Evolutionary conservation across 1,284 basidiomycete species (phyloP).

Genomic region (Hemileia vastatrix): DNA sequence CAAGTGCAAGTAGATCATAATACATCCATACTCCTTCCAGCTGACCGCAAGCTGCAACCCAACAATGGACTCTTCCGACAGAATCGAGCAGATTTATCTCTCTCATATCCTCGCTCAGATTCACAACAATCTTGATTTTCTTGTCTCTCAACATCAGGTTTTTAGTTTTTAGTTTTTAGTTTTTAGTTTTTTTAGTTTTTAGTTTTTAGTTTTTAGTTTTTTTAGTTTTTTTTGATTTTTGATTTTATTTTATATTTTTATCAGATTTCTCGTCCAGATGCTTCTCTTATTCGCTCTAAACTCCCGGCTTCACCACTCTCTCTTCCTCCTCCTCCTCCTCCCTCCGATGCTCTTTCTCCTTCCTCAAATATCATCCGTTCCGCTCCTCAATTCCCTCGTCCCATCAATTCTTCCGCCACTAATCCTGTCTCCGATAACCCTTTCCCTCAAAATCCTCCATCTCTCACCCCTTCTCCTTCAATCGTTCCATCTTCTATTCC

Average conservation of each 20-base stretch:
- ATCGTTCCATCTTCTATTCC: background rate
- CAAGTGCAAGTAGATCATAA: too few relatives aligned
- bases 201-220: background rate
- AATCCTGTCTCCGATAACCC: too few relatives aligned
- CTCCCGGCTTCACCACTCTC: too few relatives aligned
- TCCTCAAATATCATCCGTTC: background rate
- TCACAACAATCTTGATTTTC: slow-evolving; percentile 10
- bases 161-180: background rate
- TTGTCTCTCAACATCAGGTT: slow-evolving; percentile 1
- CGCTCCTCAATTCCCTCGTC: background rate
- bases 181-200: background rate
- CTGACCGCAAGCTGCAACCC: too few relatives aligned
- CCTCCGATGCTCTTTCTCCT: background rate
- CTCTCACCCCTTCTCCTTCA: too few relatives aligned
- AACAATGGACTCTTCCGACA: too few relatives aligned
- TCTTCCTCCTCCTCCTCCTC: too few relatives aligned
- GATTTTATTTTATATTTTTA: background rate
- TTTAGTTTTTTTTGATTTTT: background rate
- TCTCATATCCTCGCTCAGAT: slow-evolving; percentile 14
- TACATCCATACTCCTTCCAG: too few relatives aligned
- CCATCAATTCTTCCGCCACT: too few relatives aligned
- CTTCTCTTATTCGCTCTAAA: background rate
- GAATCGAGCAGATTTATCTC: too few relatives aligned
- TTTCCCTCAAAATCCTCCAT: too few relatives aligned
- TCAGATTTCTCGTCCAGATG: slow-evolving; percentile 4